Conservation (phyloP, 2,329 filamentous ascomycete species). For the Elsinoe ampelina region DNA sequence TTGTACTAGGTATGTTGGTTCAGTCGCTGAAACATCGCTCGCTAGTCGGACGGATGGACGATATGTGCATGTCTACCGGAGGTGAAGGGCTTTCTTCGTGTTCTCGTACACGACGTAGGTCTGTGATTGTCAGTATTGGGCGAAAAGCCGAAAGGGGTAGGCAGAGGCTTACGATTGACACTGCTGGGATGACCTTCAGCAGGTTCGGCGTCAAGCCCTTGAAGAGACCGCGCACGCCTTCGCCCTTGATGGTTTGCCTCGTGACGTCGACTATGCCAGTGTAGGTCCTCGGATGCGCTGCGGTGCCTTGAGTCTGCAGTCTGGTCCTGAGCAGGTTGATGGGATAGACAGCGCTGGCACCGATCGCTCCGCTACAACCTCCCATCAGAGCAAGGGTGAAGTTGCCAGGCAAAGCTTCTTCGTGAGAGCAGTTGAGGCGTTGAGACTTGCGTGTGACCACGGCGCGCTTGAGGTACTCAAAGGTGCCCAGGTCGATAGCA, state of each 20-base stretch:
- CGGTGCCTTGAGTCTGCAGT: slow-evolving; percentile 86
- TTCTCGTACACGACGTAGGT: slow-evolving; percentile 89
- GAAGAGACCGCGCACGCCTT: slow-evolving; percentile 80
- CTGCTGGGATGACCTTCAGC: slow-evolving; percentile 88
- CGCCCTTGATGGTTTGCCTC: slow-evolving; percentile 67
- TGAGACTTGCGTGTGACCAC: slow-evolving; percentile 64
- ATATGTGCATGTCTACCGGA: slow-evolving; percentile 17
- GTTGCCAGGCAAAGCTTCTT: slow-evolving; percentile 66
- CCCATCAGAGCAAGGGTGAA: slow-evolving; percentile 82
- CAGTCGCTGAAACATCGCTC: background rate
- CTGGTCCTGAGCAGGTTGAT: slow-evolving; percentile 87
- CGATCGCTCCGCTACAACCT: slow-evolving; percentile 81
- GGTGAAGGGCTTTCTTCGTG: slow-evolving; percentile 59
- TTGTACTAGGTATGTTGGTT: background rate
- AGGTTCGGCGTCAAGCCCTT: slow-evolving; percentile 92
- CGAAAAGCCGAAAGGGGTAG: background rate
- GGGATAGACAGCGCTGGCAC: slow-evolving; percentile 89
- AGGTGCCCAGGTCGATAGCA: slow-evolving; percentile 91
- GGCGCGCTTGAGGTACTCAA: slow-evolving; percentile 77
- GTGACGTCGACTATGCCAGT: slow-evolving; percentile 86
- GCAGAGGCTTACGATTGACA: slow-evolving; percentile 58
- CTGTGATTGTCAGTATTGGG: slow-evolving; percentile 29
- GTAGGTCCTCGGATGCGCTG: slow-evolving; percentile 84
- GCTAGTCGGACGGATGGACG: background rate
- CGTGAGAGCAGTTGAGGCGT: slow-evolving; percentile 64